phyloP scores from a whole-genome alignment of 2,329 filamentous ascomycete genomes.

The Allantophomopsis cytisporea region DNA sequence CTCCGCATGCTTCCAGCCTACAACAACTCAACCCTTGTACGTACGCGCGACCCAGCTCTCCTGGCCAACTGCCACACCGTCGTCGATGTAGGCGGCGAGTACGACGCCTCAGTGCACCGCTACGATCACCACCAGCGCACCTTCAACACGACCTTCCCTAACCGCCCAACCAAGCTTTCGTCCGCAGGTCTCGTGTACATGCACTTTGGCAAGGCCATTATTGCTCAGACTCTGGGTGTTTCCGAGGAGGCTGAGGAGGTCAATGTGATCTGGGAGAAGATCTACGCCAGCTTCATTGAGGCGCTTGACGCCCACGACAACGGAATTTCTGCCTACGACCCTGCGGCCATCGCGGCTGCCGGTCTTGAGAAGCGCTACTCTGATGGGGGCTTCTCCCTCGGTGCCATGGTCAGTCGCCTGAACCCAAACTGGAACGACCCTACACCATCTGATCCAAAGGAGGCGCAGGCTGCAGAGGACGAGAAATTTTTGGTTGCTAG shows the following conservation, averaged over 20 bases:
- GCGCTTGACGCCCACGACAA: conserved; percentile 97
- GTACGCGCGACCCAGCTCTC: conserved; percentile 71
- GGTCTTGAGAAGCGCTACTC: conserved; percentile 74
- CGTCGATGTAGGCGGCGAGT: conserved; percentile 94
- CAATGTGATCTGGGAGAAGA: conserved; percentile 66
- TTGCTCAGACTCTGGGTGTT: conserved; percentile 53
- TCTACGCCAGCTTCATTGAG: conserved; percentile 90
- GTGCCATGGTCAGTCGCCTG: conserved; percentile 66
- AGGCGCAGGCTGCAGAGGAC: conserved; percentile 66
- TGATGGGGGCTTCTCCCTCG: conserved; percentile 70
- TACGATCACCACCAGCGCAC: conserved; percentile 97
- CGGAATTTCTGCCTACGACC: conserved; percentile 74
- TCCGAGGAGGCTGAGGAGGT: conserved; percentile 52
- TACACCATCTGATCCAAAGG: conserved; percentile 32
- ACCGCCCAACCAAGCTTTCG: conserved; percentile 75
- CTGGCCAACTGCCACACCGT: conserved; percentile 84
- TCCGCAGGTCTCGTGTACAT: conserved; percentile 90
- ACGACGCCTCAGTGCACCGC: conserved; percentile 61
- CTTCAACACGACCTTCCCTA: conserved; percentile 77
- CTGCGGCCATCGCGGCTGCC: conserved; percentile 50
- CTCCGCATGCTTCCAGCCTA: conserved; percentile 82
- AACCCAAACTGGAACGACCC: conserved; percentile 74
- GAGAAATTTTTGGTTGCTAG: conserved; percentile 66
- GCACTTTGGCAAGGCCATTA: conserved; percentile 82
- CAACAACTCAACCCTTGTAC: conserved; percentile 57